Conservation (phyloP, 495 filamentous ascomycete species). For the Penicillium manginii region DNA sequence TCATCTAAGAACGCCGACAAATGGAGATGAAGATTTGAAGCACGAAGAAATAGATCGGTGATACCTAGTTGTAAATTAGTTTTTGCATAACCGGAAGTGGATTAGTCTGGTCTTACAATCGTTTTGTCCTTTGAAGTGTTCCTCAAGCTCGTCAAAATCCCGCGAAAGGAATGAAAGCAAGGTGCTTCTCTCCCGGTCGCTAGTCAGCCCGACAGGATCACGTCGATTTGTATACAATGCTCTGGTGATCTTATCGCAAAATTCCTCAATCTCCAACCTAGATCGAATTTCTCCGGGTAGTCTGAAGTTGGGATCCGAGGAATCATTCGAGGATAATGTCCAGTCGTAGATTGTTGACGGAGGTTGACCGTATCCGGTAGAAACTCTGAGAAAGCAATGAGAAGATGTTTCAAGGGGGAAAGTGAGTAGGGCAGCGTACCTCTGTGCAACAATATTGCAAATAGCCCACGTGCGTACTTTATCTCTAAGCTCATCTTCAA, state of each 20-base stretch:
- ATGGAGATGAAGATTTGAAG: slow-evolving; percentile 80
- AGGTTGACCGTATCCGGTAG: slow-evolving; percentile 89
- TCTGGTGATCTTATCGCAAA: slow-evolving; percentile 84
- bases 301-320: slow-evolving; percentile 65
- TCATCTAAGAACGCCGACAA: slow-evolving; percentile 90
- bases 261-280: slow-evolving; percentile 77
- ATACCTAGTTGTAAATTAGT: slow-evolving; percentile 54
- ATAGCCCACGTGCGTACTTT: slow-evolving; percentile 89
- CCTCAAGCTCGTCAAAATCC: slow-evolving; percentile 58
- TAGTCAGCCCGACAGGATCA: slow-evolving; percentile 73
- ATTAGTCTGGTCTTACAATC: slow-evolving; percentile 39
- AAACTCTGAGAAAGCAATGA: slow-evolving; percentile 56
- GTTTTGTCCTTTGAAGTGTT: slow-evolving; percentile 44
- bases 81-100: neutral
- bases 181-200: slow-evolving; percentile 69
- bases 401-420: neutral
- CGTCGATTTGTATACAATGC: slow-evolving; percentile 80
- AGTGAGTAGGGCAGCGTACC: slow-evolving; percentile 42
- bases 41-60: slow-evolving; percentile 73
- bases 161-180: slow-evolving; percentile 60
- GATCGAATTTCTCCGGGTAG: slow-evolving; percentile 68
- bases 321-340: slow-evolving; percentile 69
- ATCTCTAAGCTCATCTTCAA: slow-evolving; percentile 82
- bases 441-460: slow-evolving; percentile 90
- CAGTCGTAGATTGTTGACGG: slow-evolving; percentile 88